Conservation (phyloP, 371 early-diverging fungal species). For the Haplosporangium sp. region DNA sequence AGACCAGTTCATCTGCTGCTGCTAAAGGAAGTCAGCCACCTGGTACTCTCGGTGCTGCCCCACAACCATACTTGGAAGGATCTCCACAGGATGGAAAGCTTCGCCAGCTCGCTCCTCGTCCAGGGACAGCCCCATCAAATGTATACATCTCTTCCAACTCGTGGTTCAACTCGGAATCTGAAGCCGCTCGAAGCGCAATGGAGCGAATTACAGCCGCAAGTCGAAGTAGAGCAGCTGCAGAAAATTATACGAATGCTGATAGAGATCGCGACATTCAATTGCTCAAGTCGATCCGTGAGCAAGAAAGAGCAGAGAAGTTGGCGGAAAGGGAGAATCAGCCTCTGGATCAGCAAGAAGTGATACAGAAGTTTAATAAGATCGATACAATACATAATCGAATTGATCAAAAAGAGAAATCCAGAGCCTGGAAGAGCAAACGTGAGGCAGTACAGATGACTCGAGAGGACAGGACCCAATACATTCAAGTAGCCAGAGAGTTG, state of each 20-base stretch:
- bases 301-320: constrained; percentile 33
- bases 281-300: constrained; percentile 26
- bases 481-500: constrained; percentile 61
- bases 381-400: constrained; percentile 52
- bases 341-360: constrained; percentile 29
- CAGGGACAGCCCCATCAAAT: neutral
- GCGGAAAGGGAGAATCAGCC: constrained; percentile 18
- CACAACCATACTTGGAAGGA: constrained; percentile 18
- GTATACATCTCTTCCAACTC: neutral
- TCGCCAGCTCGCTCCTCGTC: constrained; percentile 32
- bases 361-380: constrained; percentile 55
- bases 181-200: constrained; percentile 29
- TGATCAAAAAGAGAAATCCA: constrained; percentile 37
- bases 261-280: constrained; percentile 43
- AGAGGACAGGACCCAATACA: constrained; percentile 62
- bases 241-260: constrained; percentile 29
- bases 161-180: constrained; percentile 2
- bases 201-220: constrained; percentile 38
- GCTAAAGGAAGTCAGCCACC: neutral
- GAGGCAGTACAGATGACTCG: constrained; percentile 46
- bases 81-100: neutral
- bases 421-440: constrained; percentile 31
- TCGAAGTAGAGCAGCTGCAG: constrained; percentile 32
- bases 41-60: neutral
- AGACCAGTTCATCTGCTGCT: constrained; percentile 5